These are phyloP conservation scores for Pseudogymnoascus sp. DNA, from an alignment of 2,329 filamentous ascomycete genomes.

Conservation along the genomic window DNA sequence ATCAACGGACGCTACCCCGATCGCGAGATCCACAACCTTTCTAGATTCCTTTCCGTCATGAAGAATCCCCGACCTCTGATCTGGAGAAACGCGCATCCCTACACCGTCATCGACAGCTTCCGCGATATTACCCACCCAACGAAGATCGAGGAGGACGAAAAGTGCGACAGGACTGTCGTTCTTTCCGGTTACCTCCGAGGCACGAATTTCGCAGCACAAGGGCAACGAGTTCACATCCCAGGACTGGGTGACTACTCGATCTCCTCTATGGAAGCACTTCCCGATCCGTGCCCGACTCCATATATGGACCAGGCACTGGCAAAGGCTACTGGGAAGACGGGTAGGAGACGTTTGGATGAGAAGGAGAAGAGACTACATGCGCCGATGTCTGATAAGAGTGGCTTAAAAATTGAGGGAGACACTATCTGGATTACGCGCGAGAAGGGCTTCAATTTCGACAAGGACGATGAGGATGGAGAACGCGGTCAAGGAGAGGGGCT, in stretches of 20 bases:
- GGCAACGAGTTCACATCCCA: slow-evolving; percentile 83
- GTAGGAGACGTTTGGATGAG: slow-evolving; percentile 75
- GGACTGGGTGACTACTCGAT: slow-evolving; percentile 86
- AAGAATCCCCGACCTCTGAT: slow-evolving; percentile 95
- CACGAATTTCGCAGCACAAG: slow-evolving; percentile 82
- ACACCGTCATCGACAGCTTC: slow-evolving; percentile 87
- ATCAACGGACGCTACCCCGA: slow-evolving; percentile 96
- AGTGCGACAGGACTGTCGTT: slow-evolving; percentile 84
- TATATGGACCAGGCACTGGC: slow-evolving; percentile 80
- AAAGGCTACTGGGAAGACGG: slow-evolving; percentile 75
- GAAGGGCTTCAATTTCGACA: slow-evolving; percentile 68
- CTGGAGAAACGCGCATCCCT: slow-evolving; percentile 95
- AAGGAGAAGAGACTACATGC: slow-evolving; percentile 96
- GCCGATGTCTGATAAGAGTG: slow-evolving; percentile 96
- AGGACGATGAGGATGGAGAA: slow-evolving; percentile 54
- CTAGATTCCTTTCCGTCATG: slow-evolving; percentile 94
- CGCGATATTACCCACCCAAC: slow-evolving; percentile 92
- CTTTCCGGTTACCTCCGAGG: slow-evolving; percentile 90
- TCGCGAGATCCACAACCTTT: slow-evolving; percentile 90
- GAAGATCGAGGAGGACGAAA: slow-evolving; percentile 77
- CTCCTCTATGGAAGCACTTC: slow-evolving; percentile 73
- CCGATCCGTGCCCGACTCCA: slow-evolving; percentile 92
- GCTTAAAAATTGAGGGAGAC: slow-evolving; percentile 92
- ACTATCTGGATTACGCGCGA: slow-evolving; percentile 79
- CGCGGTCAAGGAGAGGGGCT: slow-evolving; percentile 92